These are phyloP conservation scores for Uronychia setigera DNA, from an alignment of 73 alveolate genomes.

Conservation along the genomic window DNA sequence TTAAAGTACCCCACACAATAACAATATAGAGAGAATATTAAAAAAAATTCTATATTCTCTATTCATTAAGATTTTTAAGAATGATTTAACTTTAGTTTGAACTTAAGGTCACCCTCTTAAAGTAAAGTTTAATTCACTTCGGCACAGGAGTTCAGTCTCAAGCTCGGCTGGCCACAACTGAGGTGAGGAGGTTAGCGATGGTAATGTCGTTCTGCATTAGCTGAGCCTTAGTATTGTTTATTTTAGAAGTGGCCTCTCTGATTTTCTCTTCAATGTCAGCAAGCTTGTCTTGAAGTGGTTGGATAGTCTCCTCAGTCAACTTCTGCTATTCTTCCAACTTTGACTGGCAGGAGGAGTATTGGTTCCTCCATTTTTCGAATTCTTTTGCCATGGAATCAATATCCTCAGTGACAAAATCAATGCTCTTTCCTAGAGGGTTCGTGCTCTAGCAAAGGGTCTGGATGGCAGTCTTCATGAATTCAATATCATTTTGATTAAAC, in stretches of 20 bases:
- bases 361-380: conserved; percentile 90
- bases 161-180: too few species aligned
- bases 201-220: conserved; percentile 88
- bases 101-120: too few species aligned
- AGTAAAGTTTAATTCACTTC: too few species aligned
- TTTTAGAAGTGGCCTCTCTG: conserved; percentile 85
- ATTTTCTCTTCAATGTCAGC: conserved; percentile 92
- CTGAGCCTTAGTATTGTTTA: conserved; percentile 85
- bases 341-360: conserved; percentile 69
- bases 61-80: too few species aligned
- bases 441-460: conserved; percentile 88
- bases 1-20: too few species aligned
- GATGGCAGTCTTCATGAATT: conserved; percentile 82
- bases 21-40: too few species aligned
- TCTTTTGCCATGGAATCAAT: conserved; percentile 95
- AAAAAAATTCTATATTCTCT: too few species aligned
- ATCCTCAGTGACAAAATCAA: conserved; percentile 93
- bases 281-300: conserved; percentile 86
- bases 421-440: conserved; percentile 94
- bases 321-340: conserved; percentile 82
- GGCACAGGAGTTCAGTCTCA: too few species aligned
- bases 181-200: conserved; percentile 69
- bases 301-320: conserved; percentile 85
- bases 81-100: too few species aligned
- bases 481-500: conserved; percentile 63